phyloP scores from a whole-genome alignment of 257 asterid species.

The Przewalskia tangutica region DNA sequence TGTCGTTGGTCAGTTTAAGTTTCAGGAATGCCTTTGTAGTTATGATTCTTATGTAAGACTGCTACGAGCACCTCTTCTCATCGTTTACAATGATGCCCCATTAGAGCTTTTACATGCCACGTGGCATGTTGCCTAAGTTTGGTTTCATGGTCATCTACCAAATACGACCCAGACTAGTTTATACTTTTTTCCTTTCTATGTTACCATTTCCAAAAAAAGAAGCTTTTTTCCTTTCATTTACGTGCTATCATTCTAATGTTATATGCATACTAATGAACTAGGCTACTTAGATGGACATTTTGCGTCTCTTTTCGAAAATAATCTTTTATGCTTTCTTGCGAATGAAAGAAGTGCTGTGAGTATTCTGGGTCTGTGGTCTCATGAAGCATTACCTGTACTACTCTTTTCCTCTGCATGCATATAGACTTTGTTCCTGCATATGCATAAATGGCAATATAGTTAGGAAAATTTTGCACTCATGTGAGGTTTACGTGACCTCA shows the following conservation, averaged over 20 bases:
- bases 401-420: background rate
- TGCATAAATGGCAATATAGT: background rate
- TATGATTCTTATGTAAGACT: constrained; percentile 39
- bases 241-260: background rate
- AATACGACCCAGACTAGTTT: background rate
- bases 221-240: no score
- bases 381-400: background rate
- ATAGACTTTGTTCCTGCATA: background rate
- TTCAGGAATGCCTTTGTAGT: background rate
- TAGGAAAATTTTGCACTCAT: background rate
- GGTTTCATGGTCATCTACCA: background rate
- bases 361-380: background rate
- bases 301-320: background rate
- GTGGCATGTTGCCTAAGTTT: background rate
- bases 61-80: background rate
- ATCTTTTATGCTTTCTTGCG: background rate
- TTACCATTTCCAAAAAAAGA: no score
- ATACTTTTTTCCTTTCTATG: background rate
- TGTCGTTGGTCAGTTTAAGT: background rate
- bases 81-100: background rate
- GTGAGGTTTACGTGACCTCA: background rate
- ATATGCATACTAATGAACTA: background rate
- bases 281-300: background rate
- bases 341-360: background rate
- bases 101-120: background rate